Percentiles rank a stretch among this genome's conserved stretches.
Conservation (phyloP, 768 basidiomycete species). For the Tulasnella sp. region DNA sequence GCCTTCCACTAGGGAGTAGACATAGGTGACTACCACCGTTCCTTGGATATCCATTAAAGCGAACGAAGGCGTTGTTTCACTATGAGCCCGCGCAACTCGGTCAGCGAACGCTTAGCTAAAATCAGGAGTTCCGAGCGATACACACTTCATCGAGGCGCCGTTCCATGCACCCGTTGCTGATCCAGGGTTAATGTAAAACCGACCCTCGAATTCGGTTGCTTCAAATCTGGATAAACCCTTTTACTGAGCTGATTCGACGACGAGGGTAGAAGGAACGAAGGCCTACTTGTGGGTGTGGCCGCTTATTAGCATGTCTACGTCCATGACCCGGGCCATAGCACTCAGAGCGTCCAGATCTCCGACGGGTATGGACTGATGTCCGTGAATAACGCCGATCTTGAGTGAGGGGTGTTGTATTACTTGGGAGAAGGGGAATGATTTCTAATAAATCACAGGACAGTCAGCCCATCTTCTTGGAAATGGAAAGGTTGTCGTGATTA, state of each 20-base stretch:
- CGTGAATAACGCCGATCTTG: slow-evolving; percentile 88
- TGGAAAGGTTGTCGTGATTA: slow-evolving; percentile 40
- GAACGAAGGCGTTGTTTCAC: slow-evolving; percentile 88
- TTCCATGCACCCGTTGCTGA: slow-evolving; percentile 95
- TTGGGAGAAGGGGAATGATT: slow-evolving; percentile 69
- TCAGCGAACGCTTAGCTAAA: not conserved
- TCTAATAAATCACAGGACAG: not conserved
- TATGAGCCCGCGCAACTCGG: slow-evolving; percentile 36
- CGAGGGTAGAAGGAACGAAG: not conserved
- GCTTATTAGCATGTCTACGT: slow-evolving; percentile 90
- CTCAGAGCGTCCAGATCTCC: slow-evolving; percentile 90
- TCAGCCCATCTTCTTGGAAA: not conserved
- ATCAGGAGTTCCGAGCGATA: slow-evolving; percentile 18
- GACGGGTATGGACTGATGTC: slow-evolving; percentile 87
- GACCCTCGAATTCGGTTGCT: slow-evolving; percentile 83
- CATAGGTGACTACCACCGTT: slow-evolving; percentile 92
- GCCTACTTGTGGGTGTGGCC: slow-evolving; percentile 92
- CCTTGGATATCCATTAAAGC: slow-evolving; percentile 98
- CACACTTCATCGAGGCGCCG: slow-evolving; percentile 64
- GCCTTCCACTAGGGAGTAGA: slow-evolving; percentile 90
- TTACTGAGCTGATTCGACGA: not conserved
- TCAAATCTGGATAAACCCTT: slow-evolving; percentile 62
- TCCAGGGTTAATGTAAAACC: slow-evolving; percentile 95
- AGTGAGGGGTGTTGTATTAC: slow-evolving; percentile 81
- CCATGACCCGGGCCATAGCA: slow-evolving; percentile 89